These are phyloP conservation scores for Microcos paniculata DNA, from an alignment of 345 rosid genomes.

Conservation along the genomic window DNA sequence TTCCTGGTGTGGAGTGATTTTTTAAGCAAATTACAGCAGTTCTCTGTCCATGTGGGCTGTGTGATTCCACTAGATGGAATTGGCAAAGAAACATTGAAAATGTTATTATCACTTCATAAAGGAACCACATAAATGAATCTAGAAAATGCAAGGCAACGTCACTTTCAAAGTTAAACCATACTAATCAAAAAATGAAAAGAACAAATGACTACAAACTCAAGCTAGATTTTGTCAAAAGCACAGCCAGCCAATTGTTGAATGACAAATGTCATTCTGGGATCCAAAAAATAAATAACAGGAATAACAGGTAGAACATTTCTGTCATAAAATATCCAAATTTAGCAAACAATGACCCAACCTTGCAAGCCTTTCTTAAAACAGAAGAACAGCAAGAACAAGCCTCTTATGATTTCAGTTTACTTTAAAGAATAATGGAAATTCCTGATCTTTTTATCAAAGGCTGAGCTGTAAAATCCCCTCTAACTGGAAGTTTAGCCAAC, in stretches of 20 bases:
- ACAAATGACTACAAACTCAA: neutral
- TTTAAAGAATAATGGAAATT: neutral
- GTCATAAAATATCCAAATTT: neutral
- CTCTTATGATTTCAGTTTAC: neutral
- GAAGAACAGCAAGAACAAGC: neutral
- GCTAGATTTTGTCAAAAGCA: neutral
- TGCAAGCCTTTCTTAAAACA: neutral
- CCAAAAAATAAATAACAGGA: neutral
- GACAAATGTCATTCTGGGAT: neutral
- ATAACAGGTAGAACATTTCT: neutral
- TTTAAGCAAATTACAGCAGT: slow-evolving; percentile 78
- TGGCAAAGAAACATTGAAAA: slow-evolving; percentile 10
- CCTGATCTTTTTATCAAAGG: neutral
- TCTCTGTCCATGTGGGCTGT: slow-evolving; percentile 74
- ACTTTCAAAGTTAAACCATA: neutral
- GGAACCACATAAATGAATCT: slow-evolving; percentile 8
- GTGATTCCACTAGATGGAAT: slow-evolving; percentile 69
- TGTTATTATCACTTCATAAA: slow-evolving; percentile 4
- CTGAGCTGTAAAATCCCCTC: neutral
- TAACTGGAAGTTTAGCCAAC: neutral
- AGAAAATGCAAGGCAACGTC: slow-evolving; percentile 9
- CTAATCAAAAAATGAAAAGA: slow-evolving; percentile 3
- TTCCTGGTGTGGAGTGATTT: slow-evolving; percentile 57
- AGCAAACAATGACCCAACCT: neutral
- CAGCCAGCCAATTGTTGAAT: neutral